Conservation (phyloP, 805 yeast genomes). For the Candida sanyiensis region DNA sequence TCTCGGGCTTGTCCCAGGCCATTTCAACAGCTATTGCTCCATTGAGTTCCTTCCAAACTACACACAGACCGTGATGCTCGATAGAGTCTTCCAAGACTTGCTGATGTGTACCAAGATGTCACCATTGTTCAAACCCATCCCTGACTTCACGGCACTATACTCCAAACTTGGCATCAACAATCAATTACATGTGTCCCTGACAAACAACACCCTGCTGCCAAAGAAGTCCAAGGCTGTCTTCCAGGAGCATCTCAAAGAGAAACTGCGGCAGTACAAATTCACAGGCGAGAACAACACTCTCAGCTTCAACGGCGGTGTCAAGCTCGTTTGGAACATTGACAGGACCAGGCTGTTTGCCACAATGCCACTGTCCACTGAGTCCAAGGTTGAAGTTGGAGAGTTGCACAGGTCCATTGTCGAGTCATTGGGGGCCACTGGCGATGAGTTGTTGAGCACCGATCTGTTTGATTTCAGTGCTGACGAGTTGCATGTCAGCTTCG, state of each 20-base stretch:
- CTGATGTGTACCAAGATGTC: slow-evolving; percentile 8
- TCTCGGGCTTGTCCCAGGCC: slow-evolving; percentile 7
- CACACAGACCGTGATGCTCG: neutral
- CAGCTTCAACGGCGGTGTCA: slow-evolving; percentile 6
- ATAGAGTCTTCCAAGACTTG: neutral
- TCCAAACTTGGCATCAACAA: slow-evolving; percentile 6
- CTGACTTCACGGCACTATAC: slow-evolving; percentile 8
- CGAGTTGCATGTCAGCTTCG: slow-evolving; percentile 8
- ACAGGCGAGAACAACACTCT: neutral
- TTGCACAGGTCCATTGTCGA: slow-evolving; percentile 1
- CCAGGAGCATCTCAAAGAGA: neutral
- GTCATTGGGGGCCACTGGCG: neutral
- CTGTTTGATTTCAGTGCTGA: slow-evolving; percentile 5
- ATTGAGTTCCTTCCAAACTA: slow-evolving; percentile 10
- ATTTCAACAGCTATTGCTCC: slow-evolving; percentile 10
- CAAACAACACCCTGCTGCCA: slow-evolving; percentile 2
- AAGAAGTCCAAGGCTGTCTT: neutral
- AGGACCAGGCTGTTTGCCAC: slow-evolving; percentile 7
- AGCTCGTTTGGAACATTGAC: slow-evolving; percentile 2
- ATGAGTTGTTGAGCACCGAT: neutral
- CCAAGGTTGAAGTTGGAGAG: neutral
- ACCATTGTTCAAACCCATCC: slow-evolving; percentile 3
- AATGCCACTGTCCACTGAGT: slow-evolving; percentile 1
- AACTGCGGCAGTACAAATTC: neutral
- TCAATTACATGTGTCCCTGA: slow-evolving; percentile 16